Base-by-base conservation (phyloP, 2,329 filamentous ascomycete species). In the Aspergillus neoniger region DNA sequence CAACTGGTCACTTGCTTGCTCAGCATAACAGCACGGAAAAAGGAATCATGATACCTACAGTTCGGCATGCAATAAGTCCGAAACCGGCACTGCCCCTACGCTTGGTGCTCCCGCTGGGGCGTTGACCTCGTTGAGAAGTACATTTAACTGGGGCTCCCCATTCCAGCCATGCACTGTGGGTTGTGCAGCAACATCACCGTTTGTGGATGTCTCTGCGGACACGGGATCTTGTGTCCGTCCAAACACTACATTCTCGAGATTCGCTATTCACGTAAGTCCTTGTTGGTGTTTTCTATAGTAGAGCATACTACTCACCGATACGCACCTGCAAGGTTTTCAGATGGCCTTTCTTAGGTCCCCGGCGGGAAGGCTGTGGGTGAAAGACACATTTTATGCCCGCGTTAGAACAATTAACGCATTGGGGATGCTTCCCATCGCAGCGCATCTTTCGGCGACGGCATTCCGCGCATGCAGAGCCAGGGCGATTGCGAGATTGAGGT, bases 361-460 rank as follows among this genome's bases (percentile, higher is more conserved):
- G 56, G 7, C 39, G 43, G 5, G 49, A 17, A 10, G 57, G 30
- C 5, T 50, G 30, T 6, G 38, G 21, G 25, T 47, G 58, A 15
- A 64, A 50, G 3, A 57, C 21, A 19, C 62, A 64, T 8, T 39
- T 17, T 8, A 50, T 25, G 0, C 54, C 62, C 2, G 53, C 19
- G 9, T 19, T 43, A 6, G 39, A 19, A 21, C 62, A 64, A 9
- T 48, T 23, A 14, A 51, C 54, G 28, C 62, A 64, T n/a, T 54
- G 53, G 3, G 62, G 62, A 25, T 55, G 54, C 10, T 28, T 30
- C 9, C 62, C 52, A 36, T 64, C 57, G 25, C 62, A 64, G 14
- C 59, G 56, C 3, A 53, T 36, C 19, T 64, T 64, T 7, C 62
- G 57, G 8, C 51, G 44, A 23, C 62, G 62, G 21, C 62, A 64